These are phyloP conservation scores for Nicotiana knightiana DNA, from an alignment of 257 asterid species.

Conservation along the genomic window DNA sequence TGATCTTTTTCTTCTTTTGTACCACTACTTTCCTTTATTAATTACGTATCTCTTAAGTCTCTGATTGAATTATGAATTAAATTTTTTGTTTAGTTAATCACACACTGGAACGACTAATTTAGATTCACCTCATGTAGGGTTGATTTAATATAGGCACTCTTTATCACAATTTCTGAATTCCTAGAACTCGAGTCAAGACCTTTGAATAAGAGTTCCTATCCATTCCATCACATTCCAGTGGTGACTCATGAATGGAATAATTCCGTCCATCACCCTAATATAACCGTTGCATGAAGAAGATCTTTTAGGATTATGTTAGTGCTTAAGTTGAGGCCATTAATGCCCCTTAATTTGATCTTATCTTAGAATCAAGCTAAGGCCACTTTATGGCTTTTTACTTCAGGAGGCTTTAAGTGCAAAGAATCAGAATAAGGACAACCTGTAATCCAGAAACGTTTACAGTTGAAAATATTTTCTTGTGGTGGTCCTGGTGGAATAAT, in stretches of 20 bases:
- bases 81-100: too few relatives aligned
- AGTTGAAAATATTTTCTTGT: background rate
- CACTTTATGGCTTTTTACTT: background rate
- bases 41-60: background rate
- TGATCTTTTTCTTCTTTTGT: background rate
- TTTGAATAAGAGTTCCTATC: too few relatives aligned
- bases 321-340: background rate
- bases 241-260: background rate
- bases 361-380: background rate
- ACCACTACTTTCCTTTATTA: background rate
- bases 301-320: background rate
- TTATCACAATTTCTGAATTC: too few relatives aligned
- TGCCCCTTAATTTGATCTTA: background rate
- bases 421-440: slow-evolving; percentile 2
- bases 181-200: too few relatives aligned
- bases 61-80: background rate
- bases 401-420: background rate
- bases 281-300: background rate
- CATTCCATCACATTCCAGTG: too few relatives aligned
- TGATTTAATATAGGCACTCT: too few relatives aligned
- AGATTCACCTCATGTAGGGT: too few relatives aligned
- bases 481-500: background rate
- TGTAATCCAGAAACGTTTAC: background rate
- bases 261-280: background rate
- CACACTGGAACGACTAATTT: too few relatives aligned